Base-by-base conservation (phyloP, 202 grass and related monocot species). In the Schoenoplectus tabernaemontani region DNA sequence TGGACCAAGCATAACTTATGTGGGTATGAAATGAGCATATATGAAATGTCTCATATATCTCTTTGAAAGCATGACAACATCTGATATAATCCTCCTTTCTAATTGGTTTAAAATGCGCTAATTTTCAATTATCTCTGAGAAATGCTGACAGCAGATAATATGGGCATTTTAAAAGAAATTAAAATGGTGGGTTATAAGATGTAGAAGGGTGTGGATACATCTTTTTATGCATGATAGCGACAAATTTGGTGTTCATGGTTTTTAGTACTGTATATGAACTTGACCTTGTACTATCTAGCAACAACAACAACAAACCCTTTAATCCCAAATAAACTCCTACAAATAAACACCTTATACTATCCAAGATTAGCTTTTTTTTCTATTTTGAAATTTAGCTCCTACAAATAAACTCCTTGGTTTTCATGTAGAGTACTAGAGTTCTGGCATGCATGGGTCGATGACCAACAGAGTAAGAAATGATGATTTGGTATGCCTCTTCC, bases 401-500 rank as follows among this genome's bases (percentile, higher is more conserved):
- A 24, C 23, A 7, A 30, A 28, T 72, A 17, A n/a, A 53, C 44
- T 33, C 5, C 13, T 50, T 47, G n/a, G 46, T 33, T n/a, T 74
- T 54, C 26, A 34, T 73, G 68, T 73, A 71, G 66, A 71, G 2
- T 9, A 51, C 68, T 50, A 51, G 20, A 51, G 68, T 53, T 74
- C 28, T 53, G 70, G 28, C 46, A 74, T 54, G 70, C 70, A 53
- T 74, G n/a, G 30, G 15, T 74, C 46, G 0, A 74, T 74, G 70
- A 54, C 46, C 70, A 74, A n/a, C n/a, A n/a, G n/a, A n/a, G n/a
- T 54, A 33, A 32, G 13, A 34, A 53, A 74, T 1, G 1, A 74
- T 74, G 70, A 74, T 74, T 74, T 28, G 20, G 70, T 74, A 74
- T 2, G 70, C 34, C 24, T 24, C 17, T 34, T 53, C n/a, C 26